Evolutionary conservation across 2,329 filamentous ascomycete genomes (phyloP).

Genomic region (Talaromyces funiculosus): DNA sequence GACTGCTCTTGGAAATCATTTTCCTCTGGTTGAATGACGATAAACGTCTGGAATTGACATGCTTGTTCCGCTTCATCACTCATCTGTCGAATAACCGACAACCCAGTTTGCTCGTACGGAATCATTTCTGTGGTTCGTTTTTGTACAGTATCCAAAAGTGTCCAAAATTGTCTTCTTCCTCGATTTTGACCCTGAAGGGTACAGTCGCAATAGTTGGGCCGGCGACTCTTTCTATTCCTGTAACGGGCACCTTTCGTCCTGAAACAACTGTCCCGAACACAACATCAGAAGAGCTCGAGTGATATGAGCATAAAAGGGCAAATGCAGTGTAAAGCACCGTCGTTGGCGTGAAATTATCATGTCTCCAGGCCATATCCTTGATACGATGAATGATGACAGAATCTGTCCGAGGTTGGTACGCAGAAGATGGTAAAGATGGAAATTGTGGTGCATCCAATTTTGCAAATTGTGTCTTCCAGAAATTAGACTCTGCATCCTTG

Average conservation of each 20-base stretch:
- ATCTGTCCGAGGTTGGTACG: constrained; percentile 7
- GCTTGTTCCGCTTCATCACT: constrained; percentile 37
- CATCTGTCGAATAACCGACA: constrained; percentile 45
- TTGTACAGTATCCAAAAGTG: background rate
- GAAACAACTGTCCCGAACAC: constrained; percentile 24
- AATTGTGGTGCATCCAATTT: background rate
- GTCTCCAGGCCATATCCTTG: background rate
- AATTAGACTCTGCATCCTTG: background rate
- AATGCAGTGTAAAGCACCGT: constrained; percentile 25
- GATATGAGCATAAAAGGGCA: constrained; percentile 17
- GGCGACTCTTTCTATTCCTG: constrained; percentile 32
- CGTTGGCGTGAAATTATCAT: constrained; percentile 1
- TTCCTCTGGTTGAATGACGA: constrained; percentile 25
- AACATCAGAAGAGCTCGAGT: constrained; percentile 19
- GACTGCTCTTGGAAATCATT: background rate
- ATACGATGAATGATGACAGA: background rate
- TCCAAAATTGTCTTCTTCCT: constrained; percentile 40
- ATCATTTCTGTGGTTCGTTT: constrained; percentile 48
- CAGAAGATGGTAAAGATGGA: constrained; percentile 7
- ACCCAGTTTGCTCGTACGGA: constrained; percentile 53
- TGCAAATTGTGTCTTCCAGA: constrained; percentile 5
- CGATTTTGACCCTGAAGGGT: constrained; percentile 26
- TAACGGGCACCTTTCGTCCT: constrained; percentile 31
- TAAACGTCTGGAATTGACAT: constrained; percentile 36
- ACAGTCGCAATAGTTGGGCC: constrained; percentile 21